These are phyloP conservation scores for Suillus occidentalis DNA, from an alignment of 768 basidiomycete species.

Conservation along the genomic window DNA sequence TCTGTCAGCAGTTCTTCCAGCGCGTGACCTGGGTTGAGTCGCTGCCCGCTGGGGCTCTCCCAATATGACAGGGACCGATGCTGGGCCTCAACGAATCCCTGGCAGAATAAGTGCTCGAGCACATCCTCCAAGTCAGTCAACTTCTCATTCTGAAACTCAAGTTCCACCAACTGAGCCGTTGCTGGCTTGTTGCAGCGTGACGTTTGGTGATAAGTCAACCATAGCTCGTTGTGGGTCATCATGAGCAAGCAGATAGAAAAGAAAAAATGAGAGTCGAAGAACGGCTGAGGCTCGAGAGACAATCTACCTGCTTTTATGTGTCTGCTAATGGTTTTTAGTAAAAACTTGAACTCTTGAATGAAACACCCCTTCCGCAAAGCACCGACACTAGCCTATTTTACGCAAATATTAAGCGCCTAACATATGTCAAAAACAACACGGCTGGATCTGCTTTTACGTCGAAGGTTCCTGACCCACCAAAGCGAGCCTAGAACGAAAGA, in stretches of 20 bases:
- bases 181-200: slow-evolving; percentile 42
- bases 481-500: background rate
- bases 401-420: background rate
- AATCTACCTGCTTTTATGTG: slow-evolving; percentile 13
- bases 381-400: background rate
- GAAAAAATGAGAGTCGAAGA: background rate
- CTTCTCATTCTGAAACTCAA: slow-evolving; percentile 41
- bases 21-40: slow-evolving; percentile 34
- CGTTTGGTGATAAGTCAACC: slow-evolving; percentile 48
- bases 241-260: slow-evolving; percentile 10
- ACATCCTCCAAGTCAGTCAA: slow-evolving; percentile 49
- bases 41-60: slow-evolving; percentile 40
- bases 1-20: slow-evolving; percentile 38
- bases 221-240: slow-evolving; percentile 41
- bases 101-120: slow-evolving; percentile 44
- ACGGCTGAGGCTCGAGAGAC: background rate
- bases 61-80: slow-evolving; percentile 44
- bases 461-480: background rate
- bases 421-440: background rate
- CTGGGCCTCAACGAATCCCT: slow-evolving; percentile 47
- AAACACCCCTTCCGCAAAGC: background rate
- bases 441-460: background rate
- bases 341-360: background rate
- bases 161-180: slow-evolving; percentile 49
- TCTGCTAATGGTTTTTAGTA: background rate